Evolutionary conservation across 257 asterid genomes (phyloP).

Genomic region (Solanum appendiculatum): DNA sequence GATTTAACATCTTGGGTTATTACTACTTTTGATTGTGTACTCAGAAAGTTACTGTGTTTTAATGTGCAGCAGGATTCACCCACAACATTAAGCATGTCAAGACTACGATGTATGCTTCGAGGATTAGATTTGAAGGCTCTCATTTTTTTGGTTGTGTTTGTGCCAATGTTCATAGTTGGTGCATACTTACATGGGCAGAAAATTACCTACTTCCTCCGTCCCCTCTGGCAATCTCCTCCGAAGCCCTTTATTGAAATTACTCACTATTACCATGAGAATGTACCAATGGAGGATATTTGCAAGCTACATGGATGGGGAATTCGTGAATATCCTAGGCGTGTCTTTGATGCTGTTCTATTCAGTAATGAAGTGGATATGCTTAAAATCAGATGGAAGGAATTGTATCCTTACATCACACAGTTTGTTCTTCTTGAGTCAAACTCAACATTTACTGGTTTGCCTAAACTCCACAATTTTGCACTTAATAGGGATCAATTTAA

Average conservation of each 20-base stretch:
- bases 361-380: conserved; percentile 78
- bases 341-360: conserved; percentile 75
- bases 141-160: conserved; percentile 38
- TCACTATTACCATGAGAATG: conserved; percentile 72
- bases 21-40: not conserved
- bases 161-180: conserved; percentile 41
- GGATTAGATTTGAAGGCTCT: conserved; percentile 57
- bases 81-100: conserved; percentile 31
- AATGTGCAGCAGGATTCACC: conserved; percentile 37
- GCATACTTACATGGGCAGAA: conserved; percentile 72
- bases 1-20: not conserved
- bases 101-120: conserved; percentile 53
- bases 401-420: conserved; percentile 66
- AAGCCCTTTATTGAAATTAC: conserved; percentile 63
- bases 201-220: conserved; percentile 71
- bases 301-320: conserved; percentile 81
- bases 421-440: conserved; percentile 79
- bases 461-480: conserved; percentile 62
- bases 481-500: conserved; percentile 36
- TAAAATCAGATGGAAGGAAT: conserved; percentile 73
- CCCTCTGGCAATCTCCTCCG: conserved; percentile 84
- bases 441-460: conserved; percentile 75
- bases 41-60: conserved; percentile 1
- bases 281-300: conserved; percentile 70
- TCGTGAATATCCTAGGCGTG: conserved; percentile 74